A percentile compares a stretch with the other conserved stretches of the same genome.
Evolutionary conservation across 352 stramenopile species (phyloP).

Genomic region (Phytophthora fragariae): DNA sequence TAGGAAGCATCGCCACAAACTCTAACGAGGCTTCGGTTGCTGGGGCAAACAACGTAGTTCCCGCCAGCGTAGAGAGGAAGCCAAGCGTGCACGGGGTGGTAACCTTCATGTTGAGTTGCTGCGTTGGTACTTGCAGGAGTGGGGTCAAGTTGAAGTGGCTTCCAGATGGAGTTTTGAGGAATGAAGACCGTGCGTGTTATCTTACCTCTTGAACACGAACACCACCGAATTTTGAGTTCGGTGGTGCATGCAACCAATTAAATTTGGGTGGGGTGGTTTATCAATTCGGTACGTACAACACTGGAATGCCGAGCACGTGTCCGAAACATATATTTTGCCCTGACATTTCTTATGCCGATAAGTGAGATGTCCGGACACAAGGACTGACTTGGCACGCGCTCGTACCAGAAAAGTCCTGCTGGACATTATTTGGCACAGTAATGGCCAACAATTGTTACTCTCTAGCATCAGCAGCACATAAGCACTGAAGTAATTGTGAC

Average conservation of each 20-base stretch:
- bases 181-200: background rate
- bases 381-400: slow-evolving; percentile 2
- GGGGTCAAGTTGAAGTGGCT: background rate
- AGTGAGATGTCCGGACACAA: slow-evolving; percentile 13
- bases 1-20: slow-evolving; percentile 23
- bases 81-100: slow-evolving; percentile 3
- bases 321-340: background rate
- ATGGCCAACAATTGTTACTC: too few species aligned
- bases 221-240: slow-evolving; percentile 3
- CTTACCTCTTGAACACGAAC: background rate
- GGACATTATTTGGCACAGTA: background rate
- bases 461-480: too few species aligned
- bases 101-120: slow-evolving; percentile 5
- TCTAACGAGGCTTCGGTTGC: slow-evolving; percentile 13
- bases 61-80: slow-evolving; percentile 6
- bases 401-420: slow-evolving; percentile 5
- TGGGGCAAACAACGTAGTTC: background rate
- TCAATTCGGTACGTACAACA: background rate
- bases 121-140: background rate
- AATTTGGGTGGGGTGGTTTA: slow-evolving; percentile 2
- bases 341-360: background rate
- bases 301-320: background rate
- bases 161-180: slow-evolving; percentile 11
- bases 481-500: too few species aligned
- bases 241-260: slow-evolving; percentile 2